Evolutionary conservation across 2,329 filamentous ascomycete species (phyloP).

Genomic region (Immersiporthe knoxdaviesiana): DNA sequence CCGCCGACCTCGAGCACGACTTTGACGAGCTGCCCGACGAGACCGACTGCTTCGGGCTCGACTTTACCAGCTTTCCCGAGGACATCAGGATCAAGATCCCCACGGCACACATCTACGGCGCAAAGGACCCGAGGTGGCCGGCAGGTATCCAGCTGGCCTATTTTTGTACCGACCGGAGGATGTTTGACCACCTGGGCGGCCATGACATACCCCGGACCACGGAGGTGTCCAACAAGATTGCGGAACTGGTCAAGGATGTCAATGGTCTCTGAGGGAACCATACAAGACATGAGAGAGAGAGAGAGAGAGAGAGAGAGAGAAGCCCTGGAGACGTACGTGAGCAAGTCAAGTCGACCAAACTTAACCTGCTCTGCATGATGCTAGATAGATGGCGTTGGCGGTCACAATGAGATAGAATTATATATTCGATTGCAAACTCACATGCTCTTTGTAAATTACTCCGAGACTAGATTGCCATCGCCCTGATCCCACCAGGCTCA

Average conservation of each 20-base stretch:
- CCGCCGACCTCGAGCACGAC: conserved; percentile 38
- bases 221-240: conserved; percentile 38
- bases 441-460: not conserved
- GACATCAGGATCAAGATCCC: conserved; percentile 40
- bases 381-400: not conserved
- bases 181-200: conserved; percentile 44
- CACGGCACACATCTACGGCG: conserved; percentile 42
- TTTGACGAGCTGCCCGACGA: conserved; percentile 35
- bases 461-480: too few species aligned
- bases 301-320: too few species aligned
- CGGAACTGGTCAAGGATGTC: conserved; percentile 34
- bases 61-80: conserved; percentile 39
- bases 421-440: not conserved
- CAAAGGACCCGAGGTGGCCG: conserved; percentile 43
- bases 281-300: too few species aligned
- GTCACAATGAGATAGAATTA: not conserved
- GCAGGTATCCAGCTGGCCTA: conserved; percentile 42
- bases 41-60: conserved; percentile 40
- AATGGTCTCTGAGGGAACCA: conserved; percentile 9
- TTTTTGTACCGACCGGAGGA: conserved; percentile 38
- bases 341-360: not conserved
- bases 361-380: not conserved
- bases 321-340: not conserved
- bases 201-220: conserved; percentile 45
- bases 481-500: too few species aligned